Conservation (phyloP, 2,329 filamentous ascomycete species). For the Fusarium sp. region DNA sequence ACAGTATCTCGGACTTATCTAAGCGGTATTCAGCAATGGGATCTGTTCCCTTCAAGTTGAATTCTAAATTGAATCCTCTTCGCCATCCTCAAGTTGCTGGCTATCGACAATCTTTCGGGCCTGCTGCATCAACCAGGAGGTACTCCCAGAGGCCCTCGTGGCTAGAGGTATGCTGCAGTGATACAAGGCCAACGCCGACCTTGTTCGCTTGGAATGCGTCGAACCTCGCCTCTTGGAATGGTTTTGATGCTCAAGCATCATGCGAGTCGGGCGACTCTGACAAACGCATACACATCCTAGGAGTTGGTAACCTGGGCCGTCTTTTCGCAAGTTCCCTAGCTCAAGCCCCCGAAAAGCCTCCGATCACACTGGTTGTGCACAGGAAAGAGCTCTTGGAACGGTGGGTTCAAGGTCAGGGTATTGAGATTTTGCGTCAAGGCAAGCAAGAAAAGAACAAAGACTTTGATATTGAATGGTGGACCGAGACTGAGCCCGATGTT, state of each 20-base stretch:
- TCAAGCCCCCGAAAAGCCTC: conserved; percentile 67
- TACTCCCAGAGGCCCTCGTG: conserved; percentile 46
- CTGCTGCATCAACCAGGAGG: conserved; percentile 28
- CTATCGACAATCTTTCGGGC: neutral
- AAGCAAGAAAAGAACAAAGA: conserved; percentile 45
- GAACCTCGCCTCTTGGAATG: conserved; percentile 39
- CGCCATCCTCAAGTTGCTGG: neutral
- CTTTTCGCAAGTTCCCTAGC: conserved; percentile 79
- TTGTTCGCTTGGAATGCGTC: conserved; percentile 50
- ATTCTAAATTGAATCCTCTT: neutral
- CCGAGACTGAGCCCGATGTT: conserved; percentile 51
- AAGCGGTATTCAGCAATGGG: conserved; percentile 7
- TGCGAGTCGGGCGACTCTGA: conserved; percentile 22
- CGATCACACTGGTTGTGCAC: conserved; percentile 83
- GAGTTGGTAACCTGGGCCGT: conserved; percentile 81
- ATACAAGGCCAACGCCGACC: conserved; percentile 44
- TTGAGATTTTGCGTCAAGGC: conserved; percentile 55
- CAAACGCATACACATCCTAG: conserved; percentile 77
- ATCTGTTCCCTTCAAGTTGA: neutral
- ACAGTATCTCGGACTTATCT: no score
- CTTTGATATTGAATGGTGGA: conserved; percentile 65
- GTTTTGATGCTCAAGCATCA: neutral
- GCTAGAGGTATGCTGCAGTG: conserved; percentile 46
- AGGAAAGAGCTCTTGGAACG: conserved; percentile 58
- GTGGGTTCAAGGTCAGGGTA: conserved; percentile 56